Base-by-base conservation (phyloP, 1,284 basidiomycete genomes). In the Apiotrichum gracile region DNA sequence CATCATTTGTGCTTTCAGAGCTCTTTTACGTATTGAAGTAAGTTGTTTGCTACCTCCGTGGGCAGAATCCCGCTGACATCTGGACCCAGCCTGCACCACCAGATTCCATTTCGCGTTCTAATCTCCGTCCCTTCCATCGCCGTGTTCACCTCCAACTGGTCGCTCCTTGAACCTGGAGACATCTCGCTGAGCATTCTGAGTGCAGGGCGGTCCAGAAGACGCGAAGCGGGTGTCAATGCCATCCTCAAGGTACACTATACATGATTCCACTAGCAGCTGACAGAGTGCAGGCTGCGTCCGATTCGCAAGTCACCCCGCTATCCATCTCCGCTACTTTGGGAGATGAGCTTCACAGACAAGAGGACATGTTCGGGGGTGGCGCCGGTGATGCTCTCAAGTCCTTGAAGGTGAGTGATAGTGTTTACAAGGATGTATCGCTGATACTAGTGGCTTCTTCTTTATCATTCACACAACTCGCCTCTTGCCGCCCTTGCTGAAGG, bases 21-120 rank as follows among this genome's bases (percentile, higher is more conserved):
- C 53, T 71, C 5, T 63, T 66, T 13, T 70, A 71, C 51, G 66
- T 68, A 39, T 40, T 73, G 6, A 55, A 59, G 69, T 69, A 40
- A 42, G 65, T 60, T 24, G 22, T 1, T 9, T 16, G 9, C 37
- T 22, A 16, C 27, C 2, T 14, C 22, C 13, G 8, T 29, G 9
- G 10, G 24, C 33, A 22, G 13, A 17, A 7, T 14, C 3, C 13
- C 24, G 17, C 42, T 47, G 39, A 44, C 17, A 45, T 9, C 16
- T 14, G n/a, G n/a, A n/a, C 29, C 1, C 50, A 67, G 69, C 4
- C 52, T 69, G 12, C 68, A 67, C 49, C 53, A 54, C 5, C 21
- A 48, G 2, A 13, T 70, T 0, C 66, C 65, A 0, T 45, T 70
- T 12, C 61, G 68, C 13, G 51, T 71, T 12, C 54, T 73, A 8